Base-by-base conservation (phyloP, 768 basidiomycete genomes). In the Cystoderma amianthinum region DNA sequence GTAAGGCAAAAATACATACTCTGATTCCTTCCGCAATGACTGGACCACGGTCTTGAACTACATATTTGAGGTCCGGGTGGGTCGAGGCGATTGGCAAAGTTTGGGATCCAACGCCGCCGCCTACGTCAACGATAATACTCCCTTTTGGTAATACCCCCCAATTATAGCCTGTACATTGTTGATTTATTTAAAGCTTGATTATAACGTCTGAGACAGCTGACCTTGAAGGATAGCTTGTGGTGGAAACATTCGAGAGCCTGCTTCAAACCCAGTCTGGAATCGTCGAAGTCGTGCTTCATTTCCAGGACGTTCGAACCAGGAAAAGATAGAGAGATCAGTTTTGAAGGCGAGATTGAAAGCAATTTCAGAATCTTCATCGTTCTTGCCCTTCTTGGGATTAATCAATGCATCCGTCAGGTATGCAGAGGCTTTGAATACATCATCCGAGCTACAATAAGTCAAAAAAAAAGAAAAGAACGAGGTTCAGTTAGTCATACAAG, bases 11-110 rank as follows among this genome's bases (percentile, higher is more conserved):
- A 9, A 13, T 20, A 19, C 23, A 9, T n/a, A 2, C 13, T 13
- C 5, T 25, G 20, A 32, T 58, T 33, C 50, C 47, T 36, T 53
- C 43, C 5, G 57, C 62, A 28, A 49, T 53, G 4, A 44, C 37
- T 4, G 46, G 46, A 5, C 48, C 50, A 3, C 62, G 56, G 47
- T 67, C 68, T 45, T 70, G 66, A 12, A 67, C 53, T 22, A 66
- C 46, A 32, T 58, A 61, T 13, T 52, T 51, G 10, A 65, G 44
- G 19, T 64, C 50, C 6, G 61, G 58, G 45, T 54, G 58, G 2
- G 46, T 52, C 36, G 60, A 57, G 2, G 52, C 45, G 15, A 68
- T 33, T 9, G 46, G 47, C n/a, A 66, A 44, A 0, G 59, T 54
- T 5, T 56, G 48, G 6, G 55, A 50, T 1, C 67, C 67, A 13